phyloP scores from a whole-genome alignment of 1,284 basidiomycete species.

The Cerrena zonata region DNA sequence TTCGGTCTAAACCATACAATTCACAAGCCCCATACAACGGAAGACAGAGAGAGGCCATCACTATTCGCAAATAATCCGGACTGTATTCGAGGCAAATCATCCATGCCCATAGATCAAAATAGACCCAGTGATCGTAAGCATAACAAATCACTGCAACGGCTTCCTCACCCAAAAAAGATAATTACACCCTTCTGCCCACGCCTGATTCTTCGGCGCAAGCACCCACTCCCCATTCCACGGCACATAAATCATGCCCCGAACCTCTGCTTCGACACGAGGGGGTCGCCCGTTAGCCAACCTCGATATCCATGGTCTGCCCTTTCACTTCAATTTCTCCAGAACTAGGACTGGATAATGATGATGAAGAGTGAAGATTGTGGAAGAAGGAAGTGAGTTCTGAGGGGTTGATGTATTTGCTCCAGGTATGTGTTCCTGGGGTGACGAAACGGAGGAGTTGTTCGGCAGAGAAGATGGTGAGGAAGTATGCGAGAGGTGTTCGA shows the following conservation, averaged over 20 bases:
- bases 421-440: slow-evolving; percentile 86
- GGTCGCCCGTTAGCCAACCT: slow-evolving; percentile 40
- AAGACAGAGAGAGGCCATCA: background rate
- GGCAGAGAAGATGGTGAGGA: slow-evolving; percentile 87
- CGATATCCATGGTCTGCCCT: slow-evolving; percentile 38
- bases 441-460: slow-evolving; percentile 83
- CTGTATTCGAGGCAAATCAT: background rate
- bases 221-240: slow-evolving; percentile 74
- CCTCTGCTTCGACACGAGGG: slow-evolving; percentile 67
- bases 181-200: slow-evolving; percentile 61
- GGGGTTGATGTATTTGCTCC: slow-evolving; percentile 86
- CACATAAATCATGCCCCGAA: slow-evolving; percentile 78
- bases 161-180: slow-evolving; percentile 79
- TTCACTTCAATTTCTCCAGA: background rate
- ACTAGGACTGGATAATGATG: slow-evolving; percentile 11
- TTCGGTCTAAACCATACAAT: too few species aligned
- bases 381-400: slow-evolving; percentile 86
- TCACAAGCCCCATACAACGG: background rate
- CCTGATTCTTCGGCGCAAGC: slow-evolving; percentile 47
- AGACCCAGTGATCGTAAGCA: background rate
- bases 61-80: background rate
- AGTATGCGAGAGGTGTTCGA: slow-evolving; percentile 84
- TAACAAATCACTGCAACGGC: slow-evolving; percentile 30
- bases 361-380: slow-evolving; percentile 47
- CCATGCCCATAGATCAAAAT: background rate